phyloP scores from a whole-genome alignment of 1,284 basidiomycete genomes.

The Moesziomyces globuligerus region DNA sequence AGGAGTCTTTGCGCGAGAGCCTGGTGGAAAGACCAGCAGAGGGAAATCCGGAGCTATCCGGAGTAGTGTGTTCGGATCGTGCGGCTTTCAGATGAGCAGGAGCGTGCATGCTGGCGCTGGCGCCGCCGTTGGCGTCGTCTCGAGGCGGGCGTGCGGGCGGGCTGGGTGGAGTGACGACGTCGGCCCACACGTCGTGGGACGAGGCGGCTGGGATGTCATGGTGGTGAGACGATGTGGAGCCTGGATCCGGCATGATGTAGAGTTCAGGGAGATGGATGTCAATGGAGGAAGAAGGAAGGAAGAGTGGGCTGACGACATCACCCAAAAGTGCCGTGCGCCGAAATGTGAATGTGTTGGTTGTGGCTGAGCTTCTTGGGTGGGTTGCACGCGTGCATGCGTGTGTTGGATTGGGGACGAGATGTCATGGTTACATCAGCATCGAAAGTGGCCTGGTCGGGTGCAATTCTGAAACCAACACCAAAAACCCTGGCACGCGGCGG shows the following conservation, averaged over 20 bases:
- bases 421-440: constrained; percentile 28
- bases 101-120: constrained; percentile 49
- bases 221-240: constrained; percentile 13
- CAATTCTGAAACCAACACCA: constrained; percentile 30
- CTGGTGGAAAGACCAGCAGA: constrained; percentile 27
- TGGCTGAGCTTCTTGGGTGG: not conserved
- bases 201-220: constrained; percentile 6
- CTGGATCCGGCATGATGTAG: constrained; percentile 17
- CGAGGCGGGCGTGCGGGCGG: constrained; percentile 1
- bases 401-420: constrained; percentile 5
- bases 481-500: not conserved
- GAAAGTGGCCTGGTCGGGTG: too few species aligned
- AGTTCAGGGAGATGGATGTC: not conserved
- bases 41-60: constrained; percentile 35
- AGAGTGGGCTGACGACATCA: not conserved
- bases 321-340: too few species aligned
- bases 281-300: not conserved
- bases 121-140: constrained; percentile 41
- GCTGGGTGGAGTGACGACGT: constrained; percentile 8
- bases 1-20: constrained; percentile 23
- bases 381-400: constrained; percentile 4
- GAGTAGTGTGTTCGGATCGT: not conserved
- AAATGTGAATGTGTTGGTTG: not conserved
- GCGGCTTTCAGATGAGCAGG: constrained; percentile 17
- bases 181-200: constrained; percentile 26